Base-by-base conservation (phyloP, 2,329 filamentous ascomycete genomes). In the Dactylellina haptotyla region DNA sequence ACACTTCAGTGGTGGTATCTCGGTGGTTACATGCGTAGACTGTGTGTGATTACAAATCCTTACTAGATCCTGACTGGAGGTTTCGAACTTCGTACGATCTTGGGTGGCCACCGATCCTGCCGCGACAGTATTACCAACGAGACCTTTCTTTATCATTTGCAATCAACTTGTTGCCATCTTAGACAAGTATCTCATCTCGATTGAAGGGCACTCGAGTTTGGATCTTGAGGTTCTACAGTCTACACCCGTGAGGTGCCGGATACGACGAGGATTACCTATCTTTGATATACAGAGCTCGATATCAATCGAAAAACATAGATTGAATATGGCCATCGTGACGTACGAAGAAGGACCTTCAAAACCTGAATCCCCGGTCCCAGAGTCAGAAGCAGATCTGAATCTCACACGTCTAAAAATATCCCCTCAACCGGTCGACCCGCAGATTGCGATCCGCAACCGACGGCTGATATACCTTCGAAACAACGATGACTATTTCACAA, bases 391-490 rank as follows among this genome's bases (percentile, higher is more conserved):
- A 39, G 61, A 57, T n/a, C 39, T 51, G 32, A 39, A 56, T 51
- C 39, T 64, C 25, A 57, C 46, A 25, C 46, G 50, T 26, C 50
- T 65, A 53, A 46, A 39, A 18, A 23, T 65, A 23, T 58, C 62
- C 9, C 43, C 62, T 32, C 45, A 37, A 23, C 10, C 63, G n/a
- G 20, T 18, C 18, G 54, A 72, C 53, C 41, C 59, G 2, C 28
- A 72, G 43, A 59, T 65, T 32, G 46, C 59, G 59, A 72, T 28
- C 34, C 58, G 67, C 8, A 72, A 72, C 53, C 53, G 67, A 4
- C 67, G 67, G 20, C 23, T 72, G 18, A 64, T 72, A 50, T 72
- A 72, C 48, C 67, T 72, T 16, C 67, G 65, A 50, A 72, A 32
- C 23, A 51, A 72, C 46, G 59, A 72, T 18, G 67, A 65, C 23